Percentiles rank a stretch among this genome's conserved stretches.
phyloP scores from a whole-genome alignment of 352 stramenopile genomes.

The Pythium phragmitis region DNA sequence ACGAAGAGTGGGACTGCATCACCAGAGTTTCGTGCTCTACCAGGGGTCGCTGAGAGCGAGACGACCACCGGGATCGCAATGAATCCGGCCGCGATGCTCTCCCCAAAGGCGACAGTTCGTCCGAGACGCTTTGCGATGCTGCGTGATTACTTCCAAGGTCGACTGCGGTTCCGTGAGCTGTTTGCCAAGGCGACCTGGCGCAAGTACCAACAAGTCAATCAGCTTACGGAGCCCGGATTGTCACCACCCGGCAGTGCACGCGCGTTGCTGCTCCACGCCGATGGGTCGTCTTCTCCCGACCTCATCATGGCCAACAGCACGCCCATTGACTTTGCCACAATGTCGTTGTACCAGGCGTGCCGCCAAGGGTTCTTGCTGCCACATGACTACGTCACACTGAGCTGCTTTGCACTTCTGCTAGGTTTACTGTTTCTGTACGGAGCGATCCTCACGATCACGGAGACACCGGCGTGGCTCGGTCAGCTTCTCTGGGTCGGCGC shows the following conservation, averaged over 20 bases:
- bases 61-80: constrained; percentile 20
- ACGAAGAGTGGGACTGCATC: constrained; percentile 3
- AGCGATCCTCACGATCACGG: constrained; percentile 57
- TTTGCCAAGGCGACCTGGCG: constrained; percentile 51
- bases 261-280: constrained; percentile 14
- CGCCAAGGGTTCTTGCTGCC: constrained; percentile 66
- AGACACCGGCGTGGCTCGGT: constrained; percentile 63
- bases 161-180: constrained; percentile 34
- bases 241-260: constrained; percentile 25
- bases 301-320: constrained; percentile 18
- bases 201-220: constrained; percentile 54
- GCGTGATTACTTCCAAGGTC: constrained; percentile 34
- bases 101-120: not conserved
- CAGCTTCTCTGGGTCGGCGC: constrained; percentile 67
- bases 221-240: constrained; percentile 4
- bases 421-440: constrained; percentile 68
- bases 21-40: constrained; percentile 5
- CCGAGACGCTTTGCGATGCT: constrained; percentile 38
- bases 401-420: constrained; percentile 54
- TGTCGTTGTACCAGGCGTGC: constrained; percentile 76
- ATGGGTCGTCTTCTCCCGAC: constrained; percentile 2
- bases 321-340: constrained; percentile 60
- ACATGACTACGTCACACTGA: constrained; percentile 73
- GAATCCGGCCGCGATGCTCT: constrained; percentile 6
- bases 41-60: constrained; percentile 10